A percentile compares a stretch with the other conserved stretches of the same genome.
These are phyloP conservation scores for Colletotrichum gloeosporioides DNA, from an alignment of 2,329 filamentous ascomycete genomes.

Conservation along the genomic window DNA sequence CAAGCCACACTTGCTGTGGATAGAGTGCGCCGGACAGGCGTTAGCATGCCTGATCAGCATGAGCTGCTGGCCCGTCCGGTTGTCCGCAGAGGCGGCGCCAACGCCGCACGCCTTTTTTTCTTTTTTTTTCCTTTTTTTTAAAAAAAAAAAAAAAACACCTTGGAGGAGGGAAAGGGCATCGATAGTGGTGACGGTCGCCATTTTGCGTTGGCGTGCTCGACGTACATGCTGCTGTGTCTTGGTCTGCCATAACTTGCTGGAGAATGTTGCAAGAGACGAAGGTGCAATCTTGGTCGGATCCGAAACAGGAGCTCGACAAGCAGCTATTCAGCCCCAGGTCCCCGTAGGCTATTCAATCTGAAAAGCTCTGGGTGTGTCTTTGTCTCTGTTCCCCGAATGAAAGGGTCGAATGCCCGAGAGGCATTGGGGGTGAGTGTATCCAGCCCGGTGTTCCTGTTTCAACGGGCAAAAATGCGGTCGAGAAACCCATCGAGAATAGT, in stretches of 20 bases:
- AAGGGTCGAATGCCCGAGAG: neutral
- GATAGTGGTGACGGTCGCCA: neutral
- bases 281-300: neutral
- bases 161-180: neutral
- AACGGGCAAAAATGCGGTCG: neutral
- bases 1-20: neutral
- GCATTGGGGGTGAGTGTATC: conserved; percentile 6
- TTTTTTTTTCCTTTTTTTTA: neutral
- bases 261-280: neutral
- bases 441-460: conserved; percentile 5
- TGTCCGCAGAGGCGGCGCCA: conserved; percentile 1
- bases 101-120: neutral
- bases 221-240: neutral
- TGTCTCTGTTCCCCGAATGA: neutral
- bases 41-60: neutral
- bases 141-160: too few species aligned
- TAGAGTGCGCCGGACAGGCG: neutral
- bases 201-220: neutral
- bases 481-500: neutral
- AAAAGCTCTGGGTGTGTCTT: conserved; percentile 10
- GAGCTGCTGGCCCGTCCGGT: neutral
- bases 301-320: neutral
- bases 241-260: neutral
- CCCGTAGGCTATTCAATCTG: neutral
- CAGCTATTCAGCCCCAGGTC: neutral